These are phyloP conservation scores for Vitis amurensis DNA, from an alignment of 164 flowering plant genomes.

Conservation along the genomic window DNA sequence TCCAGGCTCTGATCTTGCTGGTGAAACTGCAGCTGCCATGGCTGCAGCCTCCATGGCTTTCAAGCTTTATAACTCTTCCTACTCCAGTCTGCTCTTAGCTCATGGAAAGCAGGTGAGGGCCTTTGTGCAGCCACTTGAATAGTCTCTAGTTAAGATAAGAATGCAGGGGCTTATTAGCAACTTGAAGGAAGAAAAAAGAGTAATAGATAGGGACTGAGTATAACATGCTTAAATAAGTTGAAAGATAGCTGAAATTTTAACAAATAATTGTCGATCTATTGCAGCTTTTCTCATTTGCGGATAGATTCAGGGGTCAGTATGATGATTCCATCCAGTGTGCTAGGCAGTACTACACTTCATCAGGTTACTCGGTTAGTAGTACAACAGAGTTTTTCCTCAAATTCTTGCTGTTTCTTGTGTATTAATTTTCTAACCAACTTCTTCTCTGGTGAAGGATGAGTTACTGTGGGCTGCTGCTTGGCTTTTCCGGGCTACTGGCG, in stretches of 20 bases:
- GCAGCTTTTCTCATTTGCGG: slow-evolving; percentile 92
- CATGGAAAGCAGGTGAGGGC: slow-evolving; percentile 58
- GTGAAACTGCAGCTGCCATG: slow-evolving; percentile 88
- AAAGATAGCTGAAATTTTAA: not conserved
- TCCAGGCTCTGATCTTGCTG: slow-evolving; percentile 87
- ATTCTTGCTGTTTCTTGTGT: not conserved
- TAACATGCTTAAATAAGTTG: too few species aligned
- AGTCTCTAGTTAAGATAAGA: too few species aligned
- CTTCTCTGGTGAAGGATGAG: slow-evolving; percentile 60
- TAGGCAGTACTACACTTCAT: slow-evolving; percentile 57
- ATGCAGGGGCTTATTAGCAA: too few species aligned
- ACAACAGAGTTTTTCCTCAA: not conserved
- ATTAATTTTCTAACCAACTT: not conserved
- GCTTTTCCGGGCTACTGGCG: slow-evolving; percentile 71
- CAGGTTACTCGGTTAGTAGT: slow-evolving; percentile 65
- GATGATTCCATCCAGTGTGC: slow-evolving; percentile 59
- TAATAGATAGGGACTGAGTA: too few species aligned
- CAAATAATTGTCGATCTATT: not conserved
- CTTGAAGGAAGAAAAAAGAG: too few species aligned
- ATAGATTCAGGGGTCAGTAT: slow-evolving; percentile 64
- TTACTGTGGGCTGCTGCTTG: slow-evolving; percentile 89
- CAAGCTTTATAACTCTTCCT: slow-evolving; percentile 51
- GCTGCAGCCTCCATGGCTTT: slow-evolving; percentile 82
- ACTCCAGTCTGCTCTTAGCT: slow-evolving; percentile 49
- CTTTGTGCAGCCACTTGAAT: not conserved